Evolutionary conservation across 106 monocot genomes (phyloP).

Genomic region (Allium fistulosum): DNA sequence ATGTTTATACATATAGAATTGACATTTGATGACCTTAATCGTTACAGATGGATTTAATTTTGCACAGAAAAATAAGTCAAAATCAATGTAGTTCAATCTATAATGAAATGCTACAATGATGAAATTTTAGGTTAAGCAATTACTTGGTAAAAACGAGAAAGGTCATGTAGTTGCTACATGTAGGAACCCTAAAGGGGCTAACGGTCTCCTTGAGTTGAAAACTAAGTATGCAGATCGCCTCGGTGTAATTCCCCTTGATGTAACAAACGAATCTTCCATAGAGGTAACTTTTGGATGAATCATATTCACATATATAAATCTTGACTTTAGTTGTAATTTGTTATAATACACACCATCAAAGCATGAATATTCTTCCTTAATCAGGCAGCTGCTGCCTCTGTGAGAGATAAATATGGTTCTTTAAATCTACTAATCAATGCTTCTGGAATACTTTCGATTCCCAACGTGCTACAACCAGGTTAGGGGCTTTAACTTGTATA

Average conservation of each 20-base stretch:
- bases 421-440: conserved; percentile 91
- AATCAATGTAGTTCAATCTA: too few relatives aligned
- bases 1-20: too few relatives aligned
- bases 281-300: conserved; percentile 31
- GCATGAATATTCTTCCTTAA: not conserved
- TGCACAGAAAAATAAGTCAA: too few relatives aligned
- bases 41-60: too few relatives aligned
- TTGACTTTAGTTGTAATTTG: too few relatives aligned
- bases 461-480: conserved; percentile 87
- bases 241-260: conserved; percentile 50
- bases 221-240: conserved; percentile 42
- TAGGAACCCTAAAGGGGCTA: conserved; percentile 50
- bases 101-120: too few relatives aligned
- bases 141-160: conserved; percentile 46
- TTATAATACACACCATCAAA: too few relatives aligned
- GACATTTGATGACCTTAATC: too few relatives aligned
- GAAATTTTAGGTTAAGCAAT: conserved; percentile 56
- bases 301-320: too few relatives aligned
- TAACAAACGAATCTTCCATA: conserved; percentile 83
- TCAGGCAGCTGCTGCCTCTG: conserved; percentile 56
- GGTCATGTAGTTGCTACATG: conserved; percentile 82
- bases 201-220: conserved; percentile 58
- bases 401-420: conserved; percentile 48
- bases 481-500: not conserved
- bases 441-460: conserved; percentile 84